These are phyloP conservation scores for Scedosporium apiospermum DNA, from an alignment of 2,329 filamentous ascomycete species.

Conservation along the genomic window DNA sequence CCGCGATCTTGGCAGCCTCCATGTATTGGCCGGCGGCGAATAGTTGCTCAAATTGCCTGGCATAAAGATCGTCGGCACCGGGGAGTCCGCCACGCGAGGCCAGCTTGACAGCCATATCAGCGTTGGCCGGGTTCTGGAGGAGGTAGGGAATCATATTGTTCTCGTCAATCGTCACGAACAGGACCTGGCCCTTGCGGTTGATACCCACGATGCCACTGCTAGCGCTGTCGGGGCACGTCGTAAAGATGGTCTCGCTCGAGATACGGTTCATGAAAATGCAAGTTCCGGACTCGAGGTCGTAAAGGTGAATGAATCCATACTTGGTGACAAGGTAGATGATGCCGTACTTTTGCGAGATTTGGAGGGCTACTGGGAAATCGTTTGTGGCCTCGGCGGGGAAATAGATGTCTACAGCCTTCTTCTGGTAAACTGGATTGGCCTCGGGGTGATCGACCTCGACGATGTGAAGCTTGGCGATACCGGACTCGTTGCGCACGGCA, in stretches of 20 bases:
- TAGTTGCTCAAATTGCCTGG: conserved; percentile 84
- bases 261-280: conserved; percentile 99
- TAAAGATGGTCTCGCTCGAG: conserved; percentile 98
- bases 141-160: conserved; percentile 86
- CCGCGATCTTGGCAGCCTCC: conserved; percentile 90
- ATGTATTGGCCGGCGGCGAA: conserved; percentile 71
- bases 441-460: conserved; percentile 94
- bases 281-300: conserved; percentile 90
- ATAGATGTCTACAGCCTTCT: conserved; percentile 96
- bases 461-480: conserved; percentile 83
- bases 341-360: conserved; percentile 93
- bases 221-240: conserved; percentile 73
- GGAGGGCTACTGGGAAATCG: conserved; percentile 96
- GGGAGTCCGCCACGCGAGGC: conserved; percentile 89
- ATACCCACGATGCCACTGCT: conserved; percentile 87
- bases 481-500: conserved; percentile 78
- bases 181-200: conserved; percentile 94
- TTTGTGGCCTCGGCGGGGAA: conserved; percentile 93
- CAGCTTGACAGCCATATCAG: conserved; percentile 88
- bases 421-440: conserved; percentile 79
- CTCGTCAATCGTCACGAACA: conserved; percentile 91
- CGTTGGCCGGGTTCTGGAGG: conserved; percentile 91
- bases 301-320: conserved; percentile 97
- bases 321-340: conserved; percentile 97
- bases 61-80: conserved; percentile 88